A percentile compares a stretch with the other conserved stretches of the same genome.
Evolutionary conservation across 108 stramenopile species (phyloP).

Genomic region (Aurantiochytrium sp.): DNA sequence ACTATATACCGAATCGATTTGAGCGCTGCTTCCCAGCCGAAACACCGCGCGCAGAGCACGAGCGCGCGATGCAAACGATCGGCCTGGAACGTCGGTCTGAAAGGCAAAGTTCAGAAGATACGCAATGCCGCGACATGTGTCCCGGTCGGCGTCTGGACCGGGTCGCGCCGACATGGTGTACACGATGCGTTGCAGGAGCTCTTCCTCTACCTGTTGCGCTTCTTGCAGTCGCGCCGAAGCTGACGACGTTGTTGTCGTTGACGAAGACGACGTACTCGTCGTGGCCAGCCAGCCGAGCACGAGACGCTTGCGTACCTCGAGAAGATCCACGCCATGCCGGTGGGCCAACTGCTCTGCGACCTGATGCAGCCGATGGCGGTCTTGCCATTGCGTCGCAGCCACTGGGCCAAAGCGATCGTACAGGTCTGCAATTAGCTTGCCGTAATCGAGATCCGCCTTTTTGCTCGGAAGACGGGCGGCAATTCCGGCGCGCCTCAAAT

Average conservation of each 20-base stretch:
- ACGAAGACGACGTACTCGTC: neutral
- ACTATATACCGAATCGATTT: neutral
- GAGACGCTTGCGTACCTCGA: neutral
- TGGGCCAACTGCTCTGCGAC: neutral
- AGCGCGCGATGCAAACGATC: neutral
- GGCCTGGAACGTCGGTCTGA: neutral
- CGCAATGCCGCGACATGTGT: neutral
- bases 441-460: neutral
- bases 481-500: neutral
- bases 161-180: neutral
- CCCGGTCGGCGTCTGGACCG: neutral
- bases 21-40: neutral
- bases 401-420: neutral
- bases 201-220: neutral
- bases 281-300: neutral
- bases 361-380: neutral
- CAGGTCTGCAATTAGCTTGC: neutral
- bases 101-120: neutral
- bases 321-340: neutral
- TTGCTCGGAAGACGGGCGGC: neutral
- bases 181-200: neutral
- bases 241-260: neutral
- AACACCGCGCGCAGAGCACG: neutral
- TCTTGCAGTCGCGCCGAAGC: neutral
- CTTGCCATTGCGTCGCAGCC: neutral